Evolutionary conservation across 257 asterid species (phyloP).

Genomic region (Forsythia viridissima): DNA sequence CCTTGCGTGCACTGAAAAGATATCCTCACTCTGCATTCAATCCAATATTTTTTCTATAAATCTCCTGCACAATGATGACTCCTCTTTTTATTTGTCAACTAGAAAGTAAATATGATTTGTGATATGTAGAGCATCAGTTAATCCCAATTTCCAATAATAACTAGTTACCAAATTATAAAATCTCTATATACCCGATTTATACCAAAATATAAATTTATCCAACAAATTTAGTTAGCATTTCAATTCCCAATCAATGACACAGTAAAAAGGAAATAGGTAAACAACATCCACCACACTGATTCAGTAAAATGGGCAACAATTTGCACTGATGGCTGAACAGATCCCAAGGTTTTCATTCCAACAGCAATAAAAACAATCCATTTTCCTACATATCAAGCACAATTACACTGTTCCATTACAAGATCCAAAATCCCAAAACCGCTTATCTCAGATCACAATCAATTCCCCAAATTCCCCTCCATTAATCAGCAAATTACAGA

Average conservation of each 20-base stretch:
- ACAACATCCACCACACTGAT: conserved; percentile 11
- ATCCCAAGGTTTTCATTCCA: conserved; percentile 24
- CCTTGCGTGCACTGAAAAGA: conserved; percentile 31
- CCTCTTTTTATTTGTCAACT: neutral
- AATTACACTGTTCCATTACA: conserved; percentile 25
- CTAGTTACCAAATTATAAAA: neutral
- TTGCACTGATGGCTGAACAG: conserved; percentile 21
- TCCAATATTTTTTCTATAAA: conserved; percentile 17
- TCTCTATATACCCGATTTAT: neutral
- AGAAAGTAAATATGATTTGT: neutral
- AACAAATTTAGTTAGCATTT: conserved; percentile 19
- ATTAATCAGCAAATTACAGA: conserved; percentile 34
- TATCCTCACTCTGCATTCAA: conserved; percentile 40
- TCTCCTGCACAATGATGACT: conserved; percentile 30
- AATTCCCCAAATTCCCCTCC: conserved; percentile 26
- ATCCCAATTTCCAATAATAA: neutral
- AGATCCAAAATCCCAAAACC: conserved; percentile 43
- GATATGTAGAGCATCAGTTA: neutral
- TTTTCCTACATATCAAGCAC: conserved; percentile 22
- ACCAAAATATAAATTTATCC: neutral
- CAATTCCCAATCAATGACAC: conserved; percentile 25
- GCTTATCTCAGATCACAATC: conserved; percentile 32
- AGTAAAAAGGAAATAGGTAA: neutral
- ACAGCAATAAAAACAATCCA: conserved; percentile 13
- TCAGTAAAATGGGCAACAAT: conserved; percentile 5